Evolutionary conservation across 768 basidiomycete species (phyloP).

Genomic region (Daedaleopsis nitida): DNA sequence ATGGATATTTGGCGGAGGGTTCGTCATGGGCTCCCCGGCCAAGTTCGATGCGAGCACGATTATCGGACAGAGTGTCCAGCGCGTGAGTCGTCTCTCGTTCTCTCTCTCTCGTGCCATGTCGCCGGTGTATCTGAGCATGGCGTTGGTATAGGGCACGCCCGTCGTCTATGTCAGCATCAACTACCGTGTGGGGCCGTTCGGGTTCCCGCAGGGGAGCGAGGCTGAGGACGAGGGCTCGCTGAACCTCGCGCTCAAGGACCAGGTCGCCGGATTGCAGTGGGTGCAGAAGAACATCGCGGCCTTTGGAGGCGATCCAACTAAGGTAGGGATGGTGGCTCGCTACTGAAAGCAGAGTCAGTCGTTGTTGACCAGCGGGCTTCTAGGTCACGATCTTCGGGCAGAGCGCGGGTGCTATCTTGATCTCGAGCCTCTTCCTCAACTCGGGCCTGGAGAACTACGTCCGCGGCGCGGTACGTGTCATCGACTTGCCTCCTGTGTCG

Average conservation of each 20-base stretch:
- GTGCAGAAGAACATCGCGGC: conserved; percentile 59
- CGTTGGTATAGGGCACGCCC: conserved; percentile 10
- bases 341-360: background rate
- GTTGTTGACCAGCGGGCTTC: background rate
- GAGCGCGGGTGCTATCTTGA: conserved; percentile 41
- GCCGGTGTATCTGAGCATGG: too few relatives aligned
- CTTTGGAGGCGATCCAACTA: conserved; percentile 53
- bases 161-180: conserved; percentile 52
- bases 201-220: conserved; percentile 47
- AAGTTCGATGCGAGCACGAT: background rate
- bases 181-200: conserved; percentile 53
- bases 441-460: conserved; percentile 27
- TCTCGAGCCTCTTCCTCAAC: conserved; percentile 33
- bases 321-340: conserved; percentile 8
- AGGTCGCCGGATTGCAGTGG: conserved; percentile 72
- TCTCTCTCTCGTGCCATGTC: too few relatives aligned
- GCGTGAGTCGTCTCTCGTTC: conserved; percentile 5
- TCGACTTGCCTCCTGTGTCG: background rate
- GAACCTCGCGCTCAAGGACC: conserved; percentile 75
- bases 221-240: conserved; percentile 40
- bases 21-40: conserved; percentile 5
- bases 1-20: conserved; percentile 48
- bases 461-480: conserved; percentile 23
- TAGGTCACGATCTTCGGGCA: conserved; percentile 42
- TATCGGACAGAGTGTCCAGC: background rate